These are phyloP conservation scores for Harringtonia lauricola DNA, from an alignment of 2,329 filamentous ascomycete genomes.

Conservation along the genomic window DNA sequence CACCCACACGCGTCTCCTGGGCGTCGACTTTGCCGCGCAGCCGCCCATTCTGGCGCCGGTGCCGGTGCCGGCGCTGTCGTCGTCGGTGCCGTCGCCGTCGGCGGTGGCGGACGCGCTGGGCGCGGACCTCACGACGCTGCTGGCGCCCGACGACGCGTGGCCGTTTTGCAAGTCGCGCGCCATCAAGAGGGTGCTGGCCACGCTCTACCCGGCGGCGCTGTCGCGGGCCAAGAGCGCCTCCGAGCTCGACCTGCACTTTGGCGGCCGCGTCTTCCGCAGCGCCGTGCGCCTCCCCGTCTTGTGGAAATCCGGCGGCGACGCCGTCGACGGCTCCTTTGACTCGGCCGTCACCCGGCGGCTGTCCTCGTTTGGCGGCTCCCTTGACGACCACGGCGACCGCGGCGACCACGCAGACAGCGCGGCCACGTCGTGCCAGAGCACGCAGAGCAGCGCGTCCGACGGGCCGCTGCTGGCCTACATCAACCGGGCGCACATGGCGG, in stretches of 20 bases:
- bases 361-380: conserved; percentile 17
- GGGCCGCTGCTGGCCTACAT: conserved; percentile 34
- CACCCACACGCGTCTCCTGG: conserved; percentile 34
- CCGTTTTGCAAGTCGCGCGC: conserved; percentile 26
- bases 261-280: conserved; percentile 29
- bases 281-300: conserved; percentile 37
- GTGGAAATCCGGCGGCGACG: conserved; percentile 33
- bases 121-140: conserved; percentile 30
- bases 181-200: conserved; percentile 31
- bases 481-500: conserved; percentile 32
- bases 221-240: conserved; percentile 20
- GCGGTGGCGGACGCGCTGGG: conserved; percentile 30
- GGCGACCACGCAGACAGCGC: conserved; percentile 12
- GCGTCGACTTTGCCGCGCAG: conserved; percentile 31
- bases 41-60: conserved; percentile 29
- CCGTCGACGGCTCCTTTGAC: conserved; percentile 20
- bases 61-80: conserved; percentile 18
- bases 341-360: conserved; percentile 22
- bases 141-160: conserved; percentile 22
- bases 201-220: conserved; percentile 27
- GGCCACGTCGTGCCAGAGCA: conserved; percentile 2
- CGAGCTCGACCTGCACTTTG: conserved; percentile 40
- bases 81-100: conserved; percentile 20
- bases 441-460: conserved; percentile 2
- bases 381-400: conserved; percentile 9